phyloP scores from a whole-genome alignment of 2,329 filamentous ascomycete genomes.

The Cytospora chrysosperma region DNA sequence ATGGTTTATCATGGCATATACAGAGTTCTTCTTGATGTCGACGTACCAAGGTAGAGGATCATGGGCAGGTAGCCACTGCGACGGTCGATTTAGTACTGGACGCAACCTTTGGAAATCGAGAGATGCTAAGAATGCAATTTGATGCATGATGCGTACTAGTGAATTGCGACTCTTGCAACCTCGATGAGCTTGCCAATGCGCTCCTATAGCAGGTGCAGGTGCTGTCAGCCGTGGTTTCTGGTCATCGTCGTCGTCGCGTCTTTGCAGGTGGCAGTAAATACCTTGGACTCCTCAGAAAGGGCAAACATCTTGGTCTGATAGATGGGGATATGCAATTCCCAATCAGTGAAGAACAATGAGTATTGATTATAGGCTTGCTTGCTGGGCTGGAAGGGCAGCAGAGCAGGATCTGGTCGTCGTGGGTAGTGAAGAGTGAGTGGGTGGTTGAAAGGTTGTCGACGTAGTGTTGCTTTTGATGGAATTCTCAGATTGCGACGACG shows the following conservation, averaged over 20 bases:
- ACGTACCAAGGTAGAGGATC: slow-evolving; percentile 90
- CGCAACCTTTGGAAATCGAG: background rate
- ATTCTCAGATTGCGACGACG: slow-evolving; percentile 17
- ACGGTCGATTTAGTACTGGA: slow-evolving; percentile 35
- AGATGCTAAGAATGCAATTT: background rate
- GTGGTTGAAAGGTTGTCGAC: background rate
- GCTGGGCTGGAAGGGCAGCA: background rate
- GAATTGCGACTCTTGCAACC: slow-evolving; percentile 86
- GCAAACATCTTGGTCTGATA: slow-evolving; percentile 51
- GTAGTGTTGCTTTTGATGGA: slow-evolving; percentile 10
- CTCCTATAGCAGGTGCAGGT: slow-evolving; percentile 66
- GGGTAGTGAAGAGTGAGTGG: slow-evolving; percentile 12
- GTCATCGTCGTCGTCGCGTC: background rate
- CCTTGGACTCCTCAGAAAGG: slow-evolving; percentile 97
- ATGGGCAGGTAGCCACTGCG: slow-evolving; percentile 88
- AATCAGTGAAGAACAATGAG: background rate
- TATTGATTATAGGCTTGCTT: background rate
- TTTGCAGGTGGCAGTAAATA: slow-evolving; percentile 37
- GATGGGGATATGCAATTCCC: no score
- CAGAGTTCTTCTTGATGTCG: slow-evolving; percentile 20
- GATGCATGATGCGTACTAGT: slow-evolving; percentile 76
- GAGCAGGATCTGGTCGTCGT: background rate
- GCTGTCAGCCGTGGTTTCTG: slow-evolving; percentile 1
- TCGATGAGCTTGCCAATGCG: slow-evolving; percentile 97
- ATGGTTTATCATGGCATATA: slow-evolving; percentile 12